These are phyloP conservation scores for Desmodesmus armatus DNA, from an alignment of 139 green algal genomes.

Conservation along the genomic window DNA sequence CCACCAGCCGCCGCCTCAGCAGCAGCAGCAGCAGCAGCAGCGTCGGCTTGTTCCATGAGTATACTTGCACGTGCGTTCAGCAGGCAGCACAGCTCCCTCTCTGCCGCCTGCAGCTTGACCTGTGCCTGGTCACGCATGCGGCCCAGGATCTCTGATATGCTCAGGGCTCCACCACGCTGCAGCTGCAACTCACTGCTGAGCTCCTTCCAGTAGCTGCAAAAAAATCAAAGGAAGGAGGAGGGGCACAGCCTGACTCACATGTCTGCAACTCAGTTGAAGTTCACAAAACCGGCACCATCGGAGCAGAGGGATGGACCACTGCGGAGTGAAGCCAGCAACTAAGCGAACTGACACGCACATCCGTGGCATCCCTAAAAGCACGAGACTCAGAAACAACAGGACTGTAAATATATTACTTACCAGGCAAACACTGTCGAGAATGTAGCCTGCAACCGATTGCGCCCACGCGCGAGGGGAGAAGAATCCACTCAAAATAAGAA, in stretches of 20 bases:
- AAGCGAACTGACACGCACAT: not conserved
- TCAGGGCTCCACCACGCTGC: slow-evolving; percentile 29
- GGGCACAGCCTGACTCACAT: not conserved
- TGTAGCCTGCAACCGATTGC: no score
- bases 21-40: not conserved
- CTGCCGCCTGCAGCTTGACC: slow-evolving; percentile 64
- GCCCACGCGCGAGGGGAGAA: no score
- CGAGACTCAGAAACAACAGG: no score
- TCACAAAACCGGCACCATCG: no score
- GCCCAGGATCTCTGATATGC: slow-evolving; percentile 72
- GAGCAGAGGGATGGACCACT: no score
- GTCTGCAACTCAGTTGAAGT: not conserved
- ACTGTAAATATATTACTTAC: no score
- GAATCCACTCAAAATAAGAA: no score
- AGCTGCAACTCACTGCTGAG: slow-evolving; percentile 51
- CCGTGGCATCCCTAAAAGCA: no score
- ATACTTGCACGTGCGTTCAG: slow-evolving; percentile 70
- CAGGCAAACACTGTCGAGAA: no score
- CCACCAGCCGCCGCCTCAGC: not conserved
- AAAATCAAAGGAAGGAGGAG: no score
- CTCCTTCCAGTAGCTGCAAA: slow-evolving; percentile 44
- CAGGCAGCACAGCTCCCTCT: slow-evolving; percentile 72
- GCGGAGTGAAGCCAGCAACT: not conserved
- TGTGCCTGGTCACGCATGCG: slow-evolving; percentile 68
- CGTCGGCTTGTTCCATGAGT: slow-evolving; percentile 34